These are phyloP conservation scores for Pleodorina starrii DNA, from an alignment of 139 green algal genomes.

Conservation along the genomic window DNA sequence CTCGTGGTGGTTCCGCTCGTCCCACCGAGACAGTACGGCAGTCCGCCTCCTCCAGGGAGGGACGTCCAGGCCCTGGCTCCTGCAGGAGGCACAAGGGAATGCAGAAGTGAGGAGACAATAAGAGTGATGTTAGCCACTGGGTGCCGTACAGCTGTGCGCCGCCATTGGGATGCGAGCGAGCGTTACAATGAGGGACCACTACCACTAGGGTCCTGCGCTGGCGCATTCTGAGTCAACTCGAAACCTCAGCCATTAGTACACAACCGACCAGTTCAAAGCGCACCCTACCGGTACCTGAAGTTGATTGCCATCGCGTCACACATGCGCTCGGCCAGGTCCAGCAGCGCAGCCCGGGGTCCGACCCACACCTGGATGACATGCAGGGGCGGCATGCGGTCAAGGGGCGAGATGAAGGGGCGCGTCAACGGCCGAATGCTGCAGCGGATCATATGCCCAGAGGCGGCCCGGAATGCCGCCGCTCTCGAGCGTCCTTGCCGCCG, in stretches of 20 bases:
- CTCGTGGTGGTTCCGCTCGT: not conserved
- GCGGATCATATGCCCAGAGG: not conserved
- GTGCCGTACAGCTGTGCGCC: no score
- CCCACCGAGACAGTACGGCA: not conserved
- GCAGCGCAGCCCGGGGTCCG: not conserved
- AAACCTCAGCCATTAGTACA: no score
- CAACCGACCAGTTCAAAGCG: no score
- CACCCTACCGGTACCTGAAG: no score
- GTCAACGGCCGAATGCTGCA: not conserved
- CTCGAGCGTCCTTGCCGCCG: no score
- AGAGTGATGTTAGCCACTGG: no score
- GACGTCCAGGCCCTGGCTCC: constrained; percentile 21
- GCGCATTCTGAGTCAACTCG: no score
- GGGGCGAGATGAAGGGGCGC: not conserved
- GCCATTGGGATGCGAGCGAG: no score
- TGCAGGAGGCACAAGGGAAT: not conserved
- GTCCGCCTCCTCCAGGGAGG: constrained; percentile 8
- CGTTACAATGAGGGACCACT: no score
- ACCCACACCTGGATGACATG: constrained; percentile 32
- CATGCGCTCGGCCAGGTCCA: constrained; percentile 12
- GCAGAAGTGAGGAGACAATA: no score
- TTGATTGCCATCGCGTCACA: constrained; percentile 6
- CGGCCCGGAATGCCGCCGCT: no score
- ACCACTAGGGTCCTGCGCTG: no score
- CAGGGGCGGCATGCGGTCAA: not conserved